These are phyloP conservation scores for Nematocida homosporus DNA, from an alignment of 371 early-diverging fungal species.

Conservation along the genomic window DNA sequence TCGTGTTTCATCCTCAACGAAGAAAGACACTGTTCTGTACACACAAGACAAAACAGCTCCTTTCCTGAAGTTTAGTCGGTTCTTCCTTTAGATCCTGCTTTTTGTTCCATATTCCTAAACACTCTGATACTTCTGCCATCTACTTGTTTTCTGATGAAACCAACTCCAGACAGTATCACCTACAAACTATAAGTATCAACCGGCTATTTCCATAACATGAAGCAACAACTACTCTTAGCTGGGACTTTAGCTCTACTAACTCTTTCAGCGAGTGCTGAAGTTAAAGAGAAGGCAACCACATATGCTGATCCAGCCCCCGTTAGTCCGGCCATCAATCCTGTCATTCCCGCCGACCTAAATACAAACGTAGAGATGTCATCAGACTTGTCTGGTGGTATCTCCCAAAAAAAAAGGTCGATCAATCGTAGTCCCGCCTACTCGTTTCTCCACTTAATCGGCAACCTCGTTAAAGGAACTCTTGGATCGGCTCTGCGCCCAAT, in stretches of 20 bases:
- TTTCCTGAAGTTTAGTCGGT: constrained; percentile 23
- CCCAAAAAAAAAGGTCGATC: neutral
- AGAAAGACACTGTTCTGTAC: constrained; percentile 37
- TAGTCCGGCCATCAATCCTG: neutral
- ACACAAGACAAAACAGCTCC: neutral
- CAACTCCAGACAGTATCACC: constrained; percentile 15
- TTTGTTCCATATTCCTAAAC: neutral
- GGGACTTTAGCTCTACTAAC: neutral
- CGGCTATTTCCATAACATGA: neutral
- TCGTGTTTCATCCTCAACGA: constrained; percentile 49
- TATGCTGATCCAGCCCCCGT: neutral
- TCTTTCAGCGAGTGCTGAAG: neutral
- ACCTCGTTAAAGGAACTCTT: neutral
- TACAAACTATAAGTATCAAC: neutral
- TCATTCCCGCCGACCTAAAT: too few relatives aligned
- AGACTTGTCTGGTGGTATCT: neutral
- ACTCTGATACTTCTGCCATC: neutral
- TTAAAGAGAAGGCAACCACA: neutral
- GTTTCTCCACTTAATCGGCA: neutral
- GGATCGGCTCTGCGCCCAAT: neutral
- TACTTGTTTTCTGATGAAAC: constrained; percentile 35
- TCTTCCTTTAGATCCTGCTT: neutral
- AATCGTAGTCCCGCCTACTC: neutral
- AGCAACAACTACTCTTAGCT: neutral
- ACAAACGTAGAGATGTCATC: neutral